Percentiles rank a stretch among this genome's conserved stretches.
These are phyloP conservation scores for Beauveria pseudobassiana DNA, from an alignment of 2,329 filamentous ascomycete species.

Conservation along the genomic window DNA sequence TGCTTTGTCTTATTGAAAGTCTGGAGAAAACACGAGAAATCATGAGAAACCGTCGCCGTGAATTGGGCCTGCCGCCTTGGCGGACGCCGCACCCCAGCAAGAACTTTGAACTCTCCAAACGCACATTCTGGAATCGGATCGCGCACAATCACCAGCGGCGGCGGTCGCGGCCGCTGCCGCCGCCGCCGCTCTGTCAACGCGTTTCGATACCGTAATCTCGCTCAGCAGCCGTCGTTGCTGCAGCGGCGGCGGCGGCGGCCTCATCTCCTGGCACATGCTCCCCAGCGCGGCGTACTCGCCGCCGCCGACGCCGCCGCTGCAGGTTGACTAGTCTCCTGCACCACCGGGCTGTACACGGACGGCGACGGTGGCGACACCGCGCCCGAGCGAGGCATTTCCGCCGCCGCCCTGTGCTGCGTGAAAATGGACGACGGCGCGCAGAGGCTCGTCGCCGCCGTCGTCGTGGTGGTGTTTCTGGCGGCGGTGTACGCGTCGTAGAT, in stretches of 20 bases:
- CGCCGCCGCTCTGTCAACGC: not conserved
- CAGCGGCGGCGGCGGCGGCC: not conserved
- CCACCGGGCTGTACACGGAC: not conserved
- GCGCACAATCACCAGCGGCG: no score
- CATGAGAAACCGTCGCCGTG: no score
- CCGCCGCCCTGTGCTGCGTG: not conserved
- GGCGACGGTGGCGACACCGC: not conserved
- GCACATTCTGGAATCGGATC: no score
- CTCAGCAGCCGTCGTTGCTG: not conserved
- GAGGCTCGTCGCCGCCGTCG: not conserved
- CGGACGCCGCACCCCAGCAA: no score
- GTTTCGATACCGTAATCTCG: not conserved
- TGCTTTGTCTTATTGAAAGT: not conserved
- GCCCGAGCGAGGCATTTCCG: not conserved
- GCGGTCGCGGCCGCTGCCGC: not conserved
- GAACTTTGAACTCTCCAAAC: not conserved
- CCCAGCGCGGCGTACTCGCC: not conserved
- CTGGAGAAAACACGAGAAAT: not conserved
- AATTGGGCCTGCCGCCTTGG: no score
- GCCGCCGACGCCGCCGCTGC: not conserved
- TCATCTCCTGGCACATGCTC: not conserved
- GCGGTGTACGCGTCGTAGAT: not conserved
- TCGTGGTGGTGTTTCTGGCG: no score
- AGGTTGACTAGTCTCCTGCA: no score
- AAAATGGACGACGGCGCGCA: not conserved